A percentile compares a stretch with the other conserved stretches of the same genome.
These are phyloP conservation scores for Coemansia sp. DNA, from an alignment of 192 early-diverging fungal genomes.

Conservation along the genomic window DNA sequence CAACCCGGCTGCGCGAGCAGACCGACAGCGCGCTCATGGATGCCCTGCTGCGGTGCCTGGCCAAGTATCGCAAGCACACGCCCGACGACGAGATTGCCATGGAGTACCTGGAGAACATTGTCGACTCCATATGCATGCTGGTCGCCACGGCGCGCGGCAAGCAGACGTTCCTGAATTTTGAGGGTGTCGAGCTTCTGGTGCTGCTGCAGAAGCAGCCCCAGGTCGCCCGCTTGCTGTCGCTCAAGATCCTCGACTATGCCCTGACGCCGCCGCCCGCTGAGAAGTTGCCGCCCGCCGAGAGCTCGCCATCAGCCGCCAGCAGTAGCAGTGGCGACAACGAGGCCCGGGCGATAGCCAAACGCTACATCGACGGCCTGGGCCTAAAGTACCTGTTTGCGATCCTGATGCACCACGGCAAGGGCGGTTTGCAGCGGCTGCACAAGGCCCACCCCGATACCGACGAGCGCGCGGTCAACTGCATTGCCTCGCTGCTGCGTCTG, in stretches of 20 bases:
- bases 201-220: conserved; percentile 81
- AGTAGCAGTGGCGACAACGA: conserved; percentile 7
- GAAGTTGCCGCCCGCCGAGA: neutral
- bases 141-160: conserved; percentile 69
- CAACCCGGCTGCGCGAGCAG: conserved; percentile 46
- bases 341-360: conserved; percentile 54
- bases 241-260: conserved; percentile 84
- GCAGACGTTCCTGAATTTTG: conserved; percentile 66
- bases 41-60: conserved; percentile 62
- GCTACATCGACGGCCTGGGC: conserved; percentile 78
- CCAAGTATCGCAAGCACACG: conserved; percentile 62
- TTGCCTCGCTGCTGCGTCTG: conserved; percentile 73
- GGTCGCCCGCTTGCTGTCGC: conserved; percentile 71
- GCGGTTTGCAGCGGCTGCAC: conserved; percentile 75
- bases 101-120: conserved; percentile 90
- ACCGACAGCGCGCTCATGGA: conserved; percentile 60
- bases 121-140: conserved; percentile 74
- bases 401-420: conserved; percentile 74
- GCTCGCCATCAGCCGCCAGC: neutral
- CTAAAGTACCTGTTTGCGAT: conserved; percentile 80
- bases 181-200: conserved; percentile 90
- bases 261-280: conserved; percentile 48
- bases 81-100: conserved; percentile 80
- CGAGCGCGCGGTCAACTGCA: conserved; percentile 81
- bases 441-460: conserved; percentile 72